Percentiles rank a stretch among this genome's conserved stretches.
These are phyloP conservation scores for Prunus davidiana DNA, from an alignment of 306 rosid genomes.

Conservation along the genomic window DNA sequence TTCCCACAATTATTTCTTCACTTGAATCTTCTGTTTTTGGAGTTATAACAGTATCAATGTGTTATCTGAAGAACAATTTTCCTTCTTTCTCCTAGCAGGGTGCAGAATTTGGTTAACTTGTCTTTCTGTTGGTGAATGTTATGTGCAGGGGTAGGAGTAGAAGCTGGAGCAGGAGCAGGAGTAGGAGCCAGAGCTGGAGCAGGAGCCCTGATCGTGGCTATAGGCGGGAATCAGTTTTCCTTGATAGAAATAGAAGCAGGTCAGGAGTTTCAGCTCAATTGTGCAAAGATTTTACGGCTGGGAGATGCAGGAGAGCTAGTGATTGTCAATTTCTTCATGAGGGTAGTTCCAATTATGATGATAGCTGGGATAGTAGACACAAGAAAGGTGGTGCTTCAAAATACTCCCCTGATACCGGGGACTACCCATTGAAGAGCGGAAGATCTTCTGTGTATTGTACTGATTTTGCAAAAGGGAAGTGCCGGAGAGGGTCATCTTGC, in stretches of 20 bases:
- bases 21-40: background rate
- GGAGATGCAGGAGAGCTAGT: constrained; percentile 88
- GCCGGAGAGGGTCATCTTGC: constrained; percentile 82
- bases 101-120: constrained; percentile 23
- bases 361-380: constrained; percentile 70
- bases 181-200: constrained; percentile 45
- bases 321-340: constrained; percentile 74
- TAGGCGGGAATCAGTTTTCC: constrained; percentile 61
- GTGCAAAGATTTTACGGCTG: constrained; percentile 78
- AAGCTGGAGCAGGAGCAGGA: constrained; percentile 48
- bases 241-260: constrained; percentile 69
- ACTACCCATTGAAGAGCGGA: constrained; percentile 56
- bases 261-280: constrained; percentile 51
- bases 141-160: constrained; percentile 29
- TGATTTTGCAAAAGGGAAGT: constrained; percentile 75
- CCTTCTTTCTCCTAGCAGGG: background rate
- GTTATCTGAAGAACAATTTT: background rate
- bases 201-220: constrained; percentile 55
- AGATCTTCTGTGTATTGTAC: constrained; percentile 52
- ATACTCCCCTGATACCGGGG: constrained; percentile 54
- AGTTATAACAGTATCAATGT: background rate
- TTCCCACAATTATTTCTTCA: background rate
- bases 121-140: constrained; percentile 20
- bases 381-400: constrained; percentile 67
- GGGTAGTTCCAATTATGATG: constrained; percentile 56